Evolutionary conservation across 2,329 filamentous ascomycete genomes (phyloP), one percentile per base, ranked within the genome.

Genomic region (Drechslerella dactyloides): DNA sequence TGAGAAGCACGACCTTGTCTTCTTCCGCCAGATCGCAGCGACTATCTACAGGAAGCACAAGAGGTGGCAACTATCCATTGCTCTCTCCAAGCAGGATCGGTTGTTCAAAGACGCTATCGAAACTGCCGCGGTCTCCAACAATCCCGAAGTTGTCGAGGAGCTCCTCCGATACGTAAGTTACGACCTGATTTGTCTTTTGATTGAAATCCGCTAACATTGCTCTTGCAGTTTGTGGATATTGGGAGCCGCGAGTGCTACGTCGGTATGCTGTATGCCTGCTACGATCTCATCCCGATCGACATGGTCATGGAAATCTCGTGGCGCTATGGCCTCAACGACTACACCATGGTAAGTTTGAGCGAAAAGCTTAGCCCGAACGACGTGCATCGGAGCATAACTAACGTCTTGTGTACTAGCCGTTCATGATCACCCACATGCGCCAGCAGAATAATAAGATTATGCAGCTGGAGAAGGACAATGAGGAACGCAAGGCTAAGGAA

Each of bases 21-120:
- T 99, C 85, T 99, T 99, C 89, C 89, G 94, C 78, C 94, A 99
- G 81, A 96, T 99, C 78, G 94, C 94, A 2, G 92, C 96, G 75
- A 96, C 85, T 82, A 99, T 99, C 81, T 99, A 97, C 84, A 92
- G 96, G 80, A 99, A 97, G 86, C 97, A 96, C 85, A 97, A 97
- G 89, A 87, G 94, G 74, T 99, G 96, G 96, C 93, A 97, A 83
- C 97, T 97, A 83, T 97, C 93, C 2, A 99, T 99, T 80, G 87
- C 91, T 35, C 84, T 99, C 52, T 97, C 93, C 15, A 99, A 99
- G 85, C 93, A 99, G 80, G 94, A 99, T 84, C 97, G 97, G 86
- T 84, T 99, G 15, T 99, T 94, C 89, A 97, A 97, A 85, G 94
- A 99, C 82, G 94, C 96, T 24, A 97, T 99, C 74, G 94, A 99